These are phyloP conservation scores for Pterocarpus macrocarpus DNA, from an alignment of 306 rosid species.

Conservation along the genomic window DNA sequence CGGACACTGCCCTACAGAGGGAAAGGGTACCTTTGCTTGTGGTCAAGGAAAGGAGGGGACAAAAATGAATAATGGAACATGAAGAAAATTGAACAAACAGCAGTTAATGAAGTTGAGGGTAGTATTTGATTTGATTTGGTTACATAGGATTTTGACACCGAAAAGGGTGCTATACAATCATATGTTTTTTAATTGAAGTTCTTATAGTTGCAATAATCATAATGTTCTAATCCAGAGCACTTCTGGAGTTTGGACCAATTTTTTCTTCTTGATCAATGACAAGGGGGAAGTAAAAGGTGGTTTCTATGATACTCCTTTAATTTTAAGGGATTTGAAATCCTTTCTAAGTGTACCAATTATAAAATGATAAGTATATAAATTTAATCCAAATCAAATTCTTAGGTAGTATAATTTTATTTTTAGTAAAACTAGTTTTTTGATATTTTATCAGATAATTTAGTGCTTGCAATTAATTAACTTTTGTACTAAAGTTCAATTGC, in stretches of 20 bases:
- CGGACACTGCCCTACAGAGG: conserved; percentile 44
- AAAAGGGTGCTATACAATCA: not conserved
- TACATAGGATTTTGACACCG: not conserved
- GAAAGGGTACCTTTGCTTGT: conserved; percentile 57
- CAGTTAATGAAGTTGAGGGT: not conserved
- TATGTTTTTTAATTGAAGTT: not conserved
- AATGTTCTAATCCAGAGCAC: not conserved
- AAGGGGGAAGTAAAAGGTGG: no score
- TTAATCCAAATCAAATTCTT: no score
- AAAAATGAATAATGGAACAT: conserved; percentile 11
- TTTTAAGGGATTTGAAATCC: no score
- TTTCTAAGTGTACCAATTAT: no score
- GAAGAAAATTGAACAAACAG: not conserved
- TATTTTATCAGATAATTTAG: no score
- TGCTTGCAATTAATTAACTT: no score
- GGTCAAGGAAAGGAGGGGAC: conserved; percentile 40
- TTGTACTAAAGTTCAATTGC: no score
- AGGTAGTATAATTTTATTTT: no score
- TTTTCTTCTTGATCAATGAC: not conserved
- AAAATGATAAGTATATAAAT: no score
- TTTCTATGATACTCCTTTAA: no score
- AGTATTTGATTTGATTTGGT: not conserved
- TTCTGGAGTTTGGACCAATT: not conserved
- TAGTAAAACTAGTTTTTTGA: no score
- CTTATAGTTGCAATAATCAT: not conserved